These are phyloP conservation scores for Rhodomyrtus tomentosa DNA, from an alignment of 345 rosid species.

Conservation along the genomic window DNA sequence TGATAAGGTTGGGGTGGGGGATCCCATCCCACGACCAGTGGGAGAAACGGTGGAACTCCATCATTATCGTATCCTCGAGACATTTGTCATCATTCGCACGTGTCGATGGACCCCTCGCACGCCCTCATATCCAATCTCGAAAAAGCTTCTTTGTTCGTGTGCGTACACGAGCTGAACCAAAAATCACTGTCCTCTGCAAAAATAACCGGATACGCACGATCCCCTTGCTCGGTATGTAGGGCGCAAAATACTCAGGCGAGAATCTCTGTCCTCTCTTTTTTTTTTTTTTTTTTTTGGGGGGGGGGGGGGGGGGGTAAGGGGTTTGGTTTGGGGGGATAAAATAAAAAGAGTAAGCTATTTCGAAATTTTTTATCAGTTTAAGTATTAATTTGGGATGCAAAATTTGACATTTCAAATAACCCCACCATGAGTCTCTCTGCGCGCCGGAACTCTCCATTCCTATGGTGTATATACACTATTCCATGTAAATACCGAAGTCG, in stretches of 20 bases:
- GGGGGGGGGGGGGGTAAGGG: no score
- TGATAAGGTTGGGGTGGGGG: not conserved
- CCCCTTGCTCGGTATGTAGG: not conserved
- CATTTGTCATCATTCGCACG: not conserved
- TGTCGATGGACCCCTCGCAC: constrained; percentile 1
- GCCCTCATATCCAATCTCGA: not conserved
- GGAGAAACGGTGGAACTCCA: not conserved
- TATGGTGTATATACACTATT: not conserved
- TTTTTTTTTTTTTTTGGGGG: no score
- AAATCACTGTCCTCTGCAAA: not conserved
- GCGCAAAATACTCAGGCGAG: not conserved
- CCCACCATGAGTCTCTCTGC: no score
- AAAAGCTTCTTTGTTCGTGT: not conserved
- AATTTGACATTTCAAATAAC: not conserved
- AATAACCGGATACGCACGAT: not conserved
- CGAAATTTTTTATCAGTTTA: not conserved
- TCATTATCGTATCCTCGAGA: not conserved
- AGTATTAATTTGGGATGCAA: not conserved
- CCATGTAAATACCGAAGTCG: not conserved
- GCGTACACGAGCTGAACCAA: not conserved
- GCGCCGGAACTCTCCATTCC: not conserved
- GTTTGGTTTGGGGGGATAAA: no score
- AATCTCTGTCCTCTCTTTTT: not conserved
- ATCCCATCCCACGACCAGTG: not conserved
- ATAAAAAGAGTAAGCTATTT: not conserved